These are phyloP conservation scores for Cymodocea nodosa DNA, from an alignment of 116 monocot genomes.

Conservation along the genomic window DNA sequence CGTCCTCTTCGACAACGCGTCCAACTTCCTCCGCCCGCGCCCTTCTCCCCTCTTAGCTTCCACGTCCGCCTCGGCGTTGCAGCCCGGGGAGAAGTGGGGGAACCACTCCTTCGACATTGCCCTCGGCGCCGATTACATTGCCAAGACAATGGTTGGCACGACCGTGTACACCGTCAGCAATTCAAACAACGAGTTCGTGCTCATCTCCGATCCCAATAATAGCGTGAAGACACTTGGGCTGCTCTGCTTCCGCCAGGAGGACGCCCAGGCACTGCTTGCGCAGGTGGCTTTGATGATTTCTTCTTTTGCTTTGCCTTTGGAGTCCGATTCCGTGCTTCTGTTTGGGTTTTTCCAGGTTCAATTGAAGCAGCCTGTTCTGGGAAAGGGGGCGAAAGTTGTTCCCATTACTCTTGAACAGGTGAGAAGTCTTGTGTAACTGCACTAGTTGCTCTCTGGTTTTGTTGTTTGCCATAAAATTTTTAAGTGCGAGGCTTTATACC, in stretches of 20 bases:
- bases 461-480: no score
- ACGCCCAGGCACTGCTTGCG: constrained; percentile 73
- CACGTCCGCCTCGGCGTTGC: constrained; percentile 18
- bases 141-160: constrained; percentile 59
- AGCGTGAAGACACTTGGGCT: constrained; percentile 60
- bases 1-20: constrained; percentile 12
- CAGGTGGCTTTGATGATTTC: constrained; percentile 28
- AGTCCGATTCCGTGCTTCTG: background rate
- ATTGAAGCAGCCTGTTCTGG: constrained; percentile 59
- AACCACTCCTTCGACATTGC: constrained; percentile 54
- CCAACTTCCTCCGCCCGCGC: constrained; percentile 6
- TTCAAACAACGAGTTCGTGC: constrained; percentile 91
- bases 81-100: constrained; percentile 4
- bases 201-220: constrained; percentile 79
- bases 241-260: constrained; percentile 90
- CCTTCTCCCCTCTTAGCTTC: background rate
- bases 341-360: constrained; percentile 38
- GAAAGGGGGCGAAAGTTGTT: constrained; percentile 88
- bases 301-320: background rate
- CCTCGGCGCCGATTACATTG: constrained; percentile 48
- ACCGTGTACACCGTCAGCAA: constrained; percentile 88
- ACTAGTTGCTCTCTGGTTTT: no score
- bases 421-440: background rate
- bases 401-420: constrained; percentile 97
- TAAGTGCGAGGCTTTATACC: no score